Evolutionary conservation across 1,284 basidiomycete species (phyloP).

Genomic region (Coniferiporia weirii): DNA sequence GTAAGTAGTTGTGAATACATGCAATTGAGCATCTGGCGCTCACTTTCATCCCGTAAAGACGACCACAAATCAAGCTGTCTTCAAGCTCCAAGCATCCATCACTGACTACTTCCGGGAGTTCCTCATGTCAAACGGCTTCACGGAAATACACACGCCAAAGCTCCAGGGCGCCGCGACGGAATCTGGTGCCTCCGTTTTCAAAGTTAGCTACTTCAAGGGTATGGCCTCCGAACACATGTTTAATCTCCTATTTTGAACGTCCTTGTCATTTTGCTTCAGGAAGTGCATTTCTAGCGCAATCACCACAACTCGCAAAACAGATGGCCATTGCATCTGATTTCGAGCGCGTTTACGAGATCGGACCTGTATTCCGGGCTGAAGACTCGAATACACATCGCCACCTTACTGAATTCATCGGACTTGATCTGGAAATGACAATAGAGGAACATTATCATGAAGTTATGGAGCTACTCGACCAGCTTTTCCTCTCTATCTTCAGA

Average conservation of each 20-base stretch:
- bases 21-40: constrained; percentile 16
- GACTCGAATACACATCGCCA: constrained; percentile 97
- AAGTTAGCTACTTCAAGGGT: constrained; percentile 98
- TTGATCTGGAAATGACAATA: constrained; percentile 99
- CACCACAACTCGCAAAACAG: constrained; percentile 96
- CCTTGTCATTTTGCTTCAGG: constrained; percentile 38
- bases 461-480: constrained; percentile 79
- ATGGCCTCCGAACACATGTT: constrained; percentile 18
- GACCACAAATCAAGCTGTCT: constrained; percentile 94
- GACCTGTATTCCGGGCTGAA: constrained; percentile 96
- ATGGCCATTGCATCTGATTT: constrained; percentile 99
- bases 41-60: constrained; percentile 47
- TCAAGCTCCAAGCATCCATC: constrained; percentile 87
- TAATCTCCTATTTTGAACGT: background rate
- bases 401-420: constrained; percentile 97
- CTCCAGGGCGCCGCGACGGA: constrained; percentile 97
- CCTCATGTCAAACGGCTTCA: constrained; percentile 73
- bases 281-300: constrained; percentile 91
- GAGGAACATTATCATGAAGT: constrained; percentile 99
- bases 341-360: constrained; percentile 97
- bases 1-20: constrained; percentile 38
- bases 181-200: constrained; percentile 95
- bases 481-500: constrained; percentile 82
- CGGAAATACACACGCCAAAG: constrained; percentile 97
- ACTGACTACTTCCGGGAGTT: constrained; percentile 87